Base-by-base conservation (phyloP, 495 filamentous ascomycete genomes). In the Lepidopterella palustris region DNA sequence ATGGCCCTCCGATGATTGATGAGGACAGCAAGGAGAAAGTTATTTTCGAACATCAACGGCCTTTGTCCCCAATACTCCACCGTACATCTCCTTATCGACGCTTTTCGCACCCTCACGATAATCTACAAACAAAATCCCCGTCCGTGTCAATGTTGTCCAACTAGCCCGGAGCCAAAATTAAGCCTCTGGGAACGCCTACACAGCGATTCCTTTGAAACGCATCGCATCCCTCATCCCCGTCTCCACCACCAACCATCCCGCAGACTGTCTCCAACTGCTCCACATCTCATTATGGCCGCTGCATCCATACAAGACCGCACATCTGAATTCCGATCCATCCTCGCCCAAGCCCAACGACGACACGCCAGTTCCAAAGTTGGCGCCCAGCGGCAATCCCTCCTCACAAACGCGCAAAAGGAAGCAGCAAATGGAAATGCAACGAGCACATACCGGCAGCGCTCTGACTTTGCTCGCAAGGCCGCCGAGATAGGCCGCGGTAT, bases 251-350 rank as follows among this genome's bases (percentile, higher is more conserved):
- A 42, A 13, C 35, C 35, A 15, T 42, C 35, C n/a, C n/a, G n/a
- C n/a, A n/a, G n/a, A n/a, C n/a, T n/a, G 18, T 42, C 35, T 42
- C n/a, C 35, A 42, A 42, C 10, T 18, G 2, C 11, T 18, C 35
- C 23, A 5, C 28, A 42, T 26, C 28, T 20, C 59, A 85, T 84
- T 24, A 50, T 50, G 47, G 47, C 47, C 82, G 78, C 79, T 47
- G 79, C 82, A 20, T 90, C 90, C 45, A 96, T 97, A 74, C 95
- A 98, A 80, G 93, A 98, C 76, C 88, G 93, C 66, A 98, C 93
- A 55, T 80, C 80, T 70, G 93, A 98, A 77, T 98, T 98, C 77
- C 87, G 85, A 66, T 85, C 90, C 61, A 91, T 97, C 70, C 82
- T 97, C 50, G 79, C 80, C 20, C 89, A 91, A 67, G 88, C 88